Evolutionary conservation across 2,329 filamentous ascomycete genomes (phyloP).

Genomic region (Penicillium palitans): DNA sequence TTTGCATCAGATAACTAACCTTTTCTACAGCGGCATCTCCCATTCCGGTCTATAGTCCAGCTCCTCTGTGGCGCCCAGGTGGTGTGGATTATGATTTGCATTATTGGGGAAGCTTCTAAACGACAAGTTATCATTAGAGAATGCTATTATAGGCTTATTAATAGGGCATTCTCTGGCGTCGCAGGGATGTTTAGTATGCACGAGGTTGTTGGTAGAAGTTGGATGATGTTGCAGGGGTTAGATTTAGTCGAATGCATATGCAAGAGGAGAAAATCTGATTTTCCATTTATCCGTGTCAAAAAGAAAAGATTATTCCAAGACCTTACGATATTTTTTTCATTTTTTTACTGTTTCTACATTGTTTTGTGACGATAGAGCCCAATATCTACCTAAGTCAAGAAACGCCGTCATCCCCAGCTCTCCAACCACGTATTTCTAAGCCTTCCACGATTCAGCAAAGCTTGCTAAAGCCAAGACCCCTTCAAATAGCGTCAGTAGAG

Average conservation of each 20-base stretch:
- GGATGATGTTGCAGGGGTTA: not conserved
- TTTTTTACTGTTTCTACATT: not conserved
- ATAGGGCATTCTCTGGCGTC: not conserved
- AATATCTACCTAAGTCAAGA: not conserved
- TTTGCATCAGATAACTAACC: not conserved
- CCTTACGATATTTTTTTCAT: not conserved
- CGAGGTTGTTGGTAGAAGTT: not conserved
- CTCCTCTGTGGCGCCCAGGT: slow-evolving; percentile 34
- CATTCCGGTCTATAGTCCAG: slow-evolving; percentile 36
- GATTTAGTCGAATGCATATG: not conserved
- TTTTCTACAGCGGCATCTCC: slow-evolving; percentile 15
- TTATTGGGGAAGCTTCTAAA: slow-evolving; percentile 33
- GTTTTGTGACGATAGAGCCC: not conserved
- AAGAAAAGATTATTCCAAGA: not conserved
- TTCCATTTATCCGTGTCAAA: not conserved
- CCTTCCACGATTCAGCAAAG: not conserved
- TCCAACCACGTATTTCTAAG: not conserved
- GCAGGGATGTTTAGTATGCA: not conserved
- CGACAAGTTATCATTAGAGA: not conserved
- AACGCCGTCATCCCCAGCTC: not conserved
- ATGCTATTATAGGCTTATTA: not conserved
- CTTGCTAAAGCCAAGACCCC: not conserved
- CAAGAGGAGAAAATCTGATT: not conserved
- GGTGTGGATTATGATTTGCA: slow-evolving; percentile 33
- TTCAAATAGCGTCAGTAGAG: not conserved